Conservation (phyloP, 148 eudicot genomes). For the Cornus suecica region DNA sequence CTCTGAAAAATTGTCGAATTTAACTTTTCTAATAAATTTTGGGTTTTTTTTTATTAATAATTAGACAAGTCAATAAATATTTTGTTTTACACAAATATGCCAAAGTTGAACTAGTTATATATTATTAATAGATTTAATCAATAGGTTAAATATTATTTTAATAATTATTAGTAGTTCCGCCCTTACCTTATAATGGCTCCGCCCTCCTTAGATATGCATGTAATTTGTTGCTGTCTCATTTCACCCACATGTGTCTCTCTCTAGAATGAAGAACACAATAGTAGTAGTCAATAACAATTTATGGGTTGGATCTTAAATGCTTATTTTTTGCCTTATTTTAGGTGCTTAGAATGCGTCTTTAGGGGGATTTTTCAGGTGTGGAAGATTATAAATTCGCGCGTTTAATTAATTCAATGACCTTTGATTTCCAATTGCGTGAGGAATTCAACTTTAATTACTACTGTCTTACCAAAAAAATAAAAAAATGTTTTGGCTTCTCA, state of each 20-base stretch:
- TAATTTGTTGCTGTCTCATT: neutral
- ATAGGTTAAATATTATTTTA: too few species aligned
- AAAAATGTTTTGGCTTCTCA: neutral
- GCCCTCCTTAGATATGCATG: too few species aligned
- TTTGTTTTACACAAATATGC: too few species aligned
- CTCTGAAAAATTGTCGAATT: too few species aligned
- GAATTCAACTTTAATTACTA: neutral
- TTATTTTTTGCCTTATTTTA: neutral
- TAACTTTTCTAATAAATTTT: too few species aligned
- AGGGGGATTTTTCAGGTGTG: neutral
- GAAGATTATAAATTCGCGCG: neutral
- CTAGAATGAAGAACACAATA: neutral
- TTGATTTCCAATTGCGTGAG: neutral
- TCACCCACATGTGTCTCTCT: neutral
- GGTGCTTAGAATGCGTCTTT: neutral
- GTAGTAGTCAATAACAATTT: neutral
- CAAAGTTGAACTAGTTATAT: too few species aligned
- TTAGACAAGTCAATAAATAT: too few species aligned
- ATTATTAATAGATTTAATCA: too few species aligned
- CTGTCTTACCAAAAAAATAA: too few species aligned
- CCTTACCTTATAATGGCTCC: too few species aligned
- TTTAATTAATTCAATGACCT: neutral
- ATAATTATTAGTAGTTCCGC: too few species aligned
- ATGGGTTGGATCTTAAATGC: neutral
- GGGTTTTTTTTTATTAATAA: too few species aligned